A percentile compares a stretch with the other conserved stretches of the same genome.
Evolutionary conservation across 2,329 filamentous ascomycete species (phyloP).

Genomic region (Xylariaceae sp.): DNA sequence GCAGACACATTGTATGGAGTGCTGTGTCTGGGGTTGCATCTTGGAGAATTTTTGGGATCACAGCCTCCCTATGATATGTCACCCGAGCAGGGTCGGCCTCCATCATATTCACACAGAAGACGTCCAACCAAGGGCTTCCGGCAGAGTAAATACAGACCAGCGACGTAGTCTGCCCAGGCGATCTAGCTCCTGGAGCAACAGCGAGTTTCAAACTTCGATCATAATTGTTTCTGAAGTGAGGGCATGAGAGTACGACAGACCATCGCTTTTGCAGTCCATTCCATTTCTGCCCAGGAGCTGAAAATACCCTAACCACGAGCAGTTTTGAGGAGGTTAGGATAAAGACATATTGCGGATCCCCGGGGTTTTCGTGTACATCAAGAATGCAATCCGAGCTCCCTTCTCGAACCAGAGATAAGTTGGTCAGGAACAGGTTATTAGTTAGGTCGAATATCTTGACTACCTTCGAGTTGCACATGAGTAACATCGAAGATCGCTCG

Average conservation of each 20-base stretch:
- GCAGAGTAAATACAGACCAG: slow-evolving; percentile 34
- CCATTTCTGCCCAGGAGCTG: slow-evolving; percentile 20
- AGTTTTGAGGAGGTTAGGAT: slow-evolving; percentile 35
- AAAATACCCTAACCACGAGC: slow-evolving; percentile 32
- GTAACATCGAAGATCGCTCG: slow-evolving; percentile 61
- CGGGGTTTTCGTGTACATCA: slow-evolving; percentile 31
- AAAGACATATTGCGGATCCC: slow-evolving; percentile 35
- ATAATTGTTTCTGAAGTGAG: slow-evolving; percentile 46
- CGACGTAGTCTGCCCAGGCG: slow-evolving; percentile 14
- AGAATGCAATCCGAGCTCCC: slow-evolving; percentile 30
- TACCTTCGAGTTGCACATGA: slow-evolving; percentile 35
- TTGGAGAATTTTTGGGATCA: slow-evolving; percentile 17
- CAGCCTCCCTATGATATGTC: slow-evolving; percentile 29
- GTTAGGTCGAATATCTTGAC: slow-evolving; percentile 35
- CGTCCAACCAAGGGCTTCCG: slow-evolving; percentile 29
- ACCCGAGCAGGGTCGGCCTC: slow-evolving; percentile 26
- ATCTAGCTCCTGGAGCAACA: slow-evolving; percentile 34
- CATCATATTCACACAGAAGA: slow-evolving; percentile 30
- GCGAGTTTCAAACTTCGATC: slow-evolving; percentile 45
- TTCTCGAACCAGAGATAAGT: slow-evolving; percentile 28
- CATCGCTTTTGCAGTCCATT: slow-evolving; percentile 25
- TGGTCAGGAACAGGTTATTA: slow-evolving; percentile 30
- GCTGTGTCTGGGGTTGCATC: slow-evolving; percentile 1
- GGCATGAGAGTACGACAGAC: slow-evolving; percentile 45
- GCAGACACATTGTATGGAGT: slow-evolving; percentile 27